These are phyloP conservation scores for Candida orba DNA, from an alignment of 805 yeast species.

Conservation along the genomic window DNA sequence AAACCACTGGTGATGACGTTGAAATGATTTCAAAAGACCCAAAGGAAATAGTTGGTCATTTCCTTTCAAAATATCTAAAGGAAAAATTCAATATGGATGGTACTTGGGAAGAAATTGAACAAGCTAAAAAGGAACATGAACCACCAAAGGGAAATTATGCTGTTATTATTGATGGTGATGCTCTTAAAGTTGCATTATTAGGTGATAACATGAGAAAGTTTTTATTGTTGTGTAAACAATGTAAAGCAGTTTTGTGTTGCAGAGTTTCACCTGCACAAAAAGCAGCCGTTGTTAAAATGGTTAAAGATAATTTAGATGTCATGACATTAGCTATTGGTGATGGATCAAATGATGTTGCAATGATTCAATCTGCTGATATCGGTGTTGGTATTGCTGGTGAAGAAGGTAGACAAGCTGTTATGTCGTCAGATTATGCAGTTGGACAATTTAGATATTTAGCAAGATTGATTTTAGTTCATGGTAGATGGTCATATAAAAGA, in stretches of 20 bases:
- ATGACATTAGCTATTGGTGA: constrained; percentile 88
- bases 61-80: constrained; percentile 40
- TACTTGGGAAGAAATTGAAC: constrained; percentile 45
- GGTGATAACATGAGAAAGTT: constrained; percentile 48
- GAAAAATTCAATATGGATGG: constrained; percentile 54
- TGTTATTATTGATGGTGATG: constrained; percentile 76
- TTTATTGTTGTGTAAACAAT: constrained; percentile 66
- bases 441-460: constrained; percentile 75
- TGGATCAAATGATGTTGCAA: constrained; percentile 85
- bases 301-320: constrained; percentile 65
- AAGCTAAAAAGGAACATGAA: constrained; percentile 49
- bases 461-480: constrained; percentile 65
- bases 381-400: constrained; percentile 91
- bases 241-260: constrained; percentile 78
- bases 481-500: constrained; percentile 82
- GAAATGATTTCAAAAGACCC: constrained; percentile 36
- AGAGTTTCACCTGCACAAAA: constrained; percentile 86
- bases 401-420: constrained; percentile 84
- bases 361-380: constrained; percentile 83
- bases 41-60: constrained; percentile 21
- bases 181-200: constrained; percentile 47
- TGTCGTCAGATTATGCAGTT: constrained; percentile 82
- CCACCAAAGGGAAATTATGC: constrained; percentile 65
- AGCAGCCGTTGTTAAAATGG: constrained; percentile 74
- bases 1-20: constrained; percentile 50